phyloP scores from a whole-genome alignment of 495 filamentous ascomycete species.

The Neurospora tetrasperma region DNA sequence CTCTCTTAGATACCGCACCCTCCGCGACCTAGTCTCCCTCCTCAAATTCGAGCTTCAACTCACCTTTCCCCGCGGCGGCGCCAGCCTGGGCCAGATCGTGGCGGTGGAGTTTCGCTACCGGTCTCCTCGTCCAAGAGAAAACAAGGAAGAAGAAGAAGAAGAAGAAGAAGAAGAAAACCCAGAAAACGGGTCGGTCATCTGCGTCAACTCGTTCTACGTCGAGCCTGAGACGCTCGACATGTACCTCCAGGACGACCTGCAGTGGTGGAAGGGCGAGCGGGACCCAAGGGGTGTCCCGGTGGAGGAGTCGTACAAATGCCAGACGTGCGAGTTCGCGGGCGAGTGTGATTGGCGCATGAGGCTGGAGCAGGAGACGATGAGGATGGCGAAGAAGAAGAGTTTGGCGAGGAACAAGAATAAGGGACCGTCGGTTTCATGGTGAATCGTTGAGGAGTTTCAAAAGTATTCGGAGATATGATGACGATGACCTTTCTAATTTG shows the following conservation, averaged over 20 bases:
- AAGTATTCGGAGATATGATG: neutral
- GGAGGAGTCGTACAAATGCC: slow-evolving; percentile 86
- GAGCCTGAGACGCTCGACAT: slow-evolving; percentile 48
- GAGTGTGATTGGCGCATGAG: slow-evolving; percentile 42
- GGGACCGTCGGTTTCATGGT: neutral
- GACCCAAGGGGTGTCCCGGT: slow-evolving; percentile 70
- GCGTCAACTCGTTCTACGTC: slow-evolving; percentile 58
- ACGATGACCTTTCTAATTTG: neutral
- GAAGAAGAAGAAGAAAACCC: slow-evolving; percentile 13
- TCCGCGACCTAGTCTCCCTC: slow-evolving; percentile 29
- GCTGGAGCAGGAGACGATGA: slow-evolving; percentile 22
- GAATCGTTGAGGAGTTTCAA: neutral
- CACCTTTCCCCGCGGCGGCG: slow-evolving; percentile 43
- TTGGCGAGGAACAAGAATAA: slow-evolving; percentile 1
- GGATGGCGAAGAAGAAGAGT: slow-evolving; percentile 8
- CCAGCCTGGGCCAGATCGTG: slow-evolving; percentile 45
- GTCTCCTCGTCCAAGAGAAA: neutral
- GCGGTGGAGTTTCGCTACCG: slow-evolving; percentile 52
- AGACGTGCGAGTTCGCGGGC: slow-evolving; percentile 45
- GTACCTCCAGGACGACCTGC: slow-evolving; percentile 60
- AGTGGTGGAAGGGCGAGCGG: slow-evolving; percentile 81
- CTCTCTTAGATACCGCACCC: slow-evolving; percentile 26
- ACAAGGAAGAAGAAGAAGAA: neutral
- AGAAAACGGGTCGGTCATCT: slow-evolving; percentile 41
- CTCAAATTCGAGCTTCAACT: slow-evolving; percentile 39